Base-by-base conservation (phyloP, 441 rosid species). In the Gossypium gossypioides region DNA sequence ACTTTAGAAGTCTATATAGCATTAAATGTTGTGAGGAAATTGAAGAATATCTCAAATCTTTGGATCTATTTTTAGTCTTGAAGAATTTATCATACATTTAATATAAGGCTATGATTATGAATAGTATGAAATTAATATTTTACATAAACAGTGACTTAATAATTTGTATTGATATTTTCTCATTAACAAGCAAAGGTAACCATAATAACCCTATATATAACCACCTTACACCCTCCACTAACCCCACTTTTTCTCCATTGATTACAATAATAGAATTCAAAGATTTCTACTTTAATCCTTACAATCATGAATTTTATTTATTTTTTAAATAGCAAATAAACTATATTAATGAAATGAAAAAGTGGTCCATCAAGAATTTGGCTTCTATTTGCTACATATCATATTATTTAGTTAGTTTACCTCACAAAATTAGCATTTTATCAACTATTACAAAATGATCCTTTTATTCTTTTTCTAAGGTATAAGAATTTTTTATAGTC, bases 101-200 rank as follows among this genome's bases (percentile, higher is more conserved):
- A 16, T 16, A 7, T 34, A 34, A 62, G 67, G 48, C 25, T 32
- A 46, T 46, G 24, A 48, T 66, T 25, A 66, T 66, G 22, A 46
- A 12, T 64, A 19, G 18, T 7, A 21, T 42, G 55, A 21, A 24
- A 48, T 48, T 51, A 29, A 59, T 59, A 6, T n/a, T 59, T 27
- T 59, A 27, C 3, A 25, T 27, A 27, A 16, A 16, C 22, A 51
- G 29, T 21, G 10, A 55, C 40, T 25, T 59, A 24, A 59, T 24
- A 5, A 54, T 19, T 40, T 18, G 27, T 12, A 4, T 0, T 63
- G 4, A 24, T 22, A 65, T 21, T 44, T 46, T 48, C 71, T 48
- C 71, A 48, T 24, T 46, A 15, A 68, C 72, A 68, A 68, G 72
- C 72, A 51, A 68, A 68, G 72, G 61, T 18, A 25, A 29, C 71